Evolutionary conservation across 768 basidiomycete genomes (phyloP).

Genomic region (Termitomyces heimii): DNA sequence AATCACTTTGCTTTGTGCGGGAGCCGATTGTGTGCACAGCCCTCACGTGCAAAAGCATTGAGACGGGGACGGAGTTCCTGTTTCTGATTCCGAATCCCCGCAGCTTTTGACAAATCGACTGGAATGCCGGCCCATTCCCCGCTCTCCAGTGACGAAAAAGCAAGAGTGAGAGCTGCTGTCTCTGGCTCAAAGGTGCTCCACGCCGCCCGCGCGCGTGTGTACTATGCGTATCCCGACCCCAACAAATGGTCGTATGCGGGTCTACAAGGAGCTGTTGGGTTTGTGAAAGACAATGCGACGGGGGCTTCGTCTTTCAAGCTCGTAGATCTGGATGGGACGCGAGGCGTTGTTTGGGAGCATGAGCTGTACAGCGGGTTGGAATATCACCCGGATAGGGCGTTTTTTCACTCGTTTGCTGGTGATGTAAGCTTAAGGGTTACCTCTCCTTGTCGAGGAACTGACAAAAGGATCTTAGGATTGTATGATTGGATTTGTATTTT

Average conservation of each 20-base stretch:
- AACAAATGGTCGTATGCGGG: constrained; percentile 83
- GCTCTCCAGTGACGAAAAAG: constrained; percentile 70
- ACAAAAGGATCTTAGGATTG: not conserved
- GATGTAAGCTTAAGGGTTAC: constrained; percentile 60
- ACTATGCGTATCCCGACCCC: constrained; percentile 80
- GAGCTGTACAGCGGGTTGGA: constrained; percentile 82
- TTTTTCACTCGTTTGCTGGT: constrained; percentile 89
- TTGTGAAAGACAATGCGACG: constrained; percentile 55
- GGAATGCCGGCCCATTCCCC: constrained; percentile 36
- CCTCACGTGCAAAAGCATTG: not conserved
- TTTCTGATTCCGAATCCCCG: not conserved
- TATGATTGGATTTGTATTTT: not conserved
- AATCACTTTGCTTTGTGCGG: too few species aligned
- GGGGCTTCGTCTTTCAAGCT: constrained; percentile 63
- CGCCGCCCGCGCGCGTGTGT: constrained; percentile 84
- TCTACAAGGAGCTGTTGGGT: constrained; percentile 77
- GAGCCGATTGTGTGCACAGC: too few species aligned
- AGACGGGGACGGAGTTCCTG: not conserved
- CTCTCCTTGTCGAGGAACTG: not conserved
- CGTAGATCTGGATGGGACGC: constrained; percentile 78
- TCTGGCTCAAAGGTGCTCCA: constrained; percentile 65
- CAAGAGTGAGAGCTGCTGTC: constrained; percentile 62
- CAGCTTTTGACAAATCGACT: not conserved
- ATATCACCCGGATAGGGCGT: constrained; percentile 78
- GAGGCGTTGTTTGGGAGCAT: constrained; percentile 91